Base-by-base conservation (phyloP, 768 basidiomycete genomes). In the Leccinum olivaceopallidum region DNA sequence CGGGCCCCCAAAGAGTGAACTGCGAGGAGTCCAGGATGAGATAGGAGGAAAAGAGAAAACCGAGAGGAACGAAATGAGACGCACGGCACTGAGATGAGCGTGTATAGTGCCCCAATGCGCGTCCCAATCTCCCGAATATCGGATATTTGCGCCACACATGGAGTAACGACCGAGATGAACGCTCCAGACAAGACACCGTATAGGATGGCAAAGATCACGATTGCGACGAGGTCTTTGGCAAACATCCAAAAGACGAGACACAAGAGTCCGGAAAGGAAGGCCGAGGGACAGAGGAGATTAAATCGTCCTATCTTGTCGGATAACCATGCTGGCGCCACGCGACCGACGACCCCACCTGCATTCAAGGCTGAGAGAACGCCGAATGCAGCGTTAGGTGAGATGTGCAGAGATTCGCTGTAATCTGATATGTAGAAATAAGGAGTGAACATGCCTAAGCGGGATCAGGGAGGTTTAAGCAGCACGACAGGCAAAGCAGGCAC, bases 351-450 rank as follows among this genome's bases (percentile, higher is more conserved):
- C 2, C 87, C 82, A 5, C 87, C 88, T 0, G 83, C 87, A 67
- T 90, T 90, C 79, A 91, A 80, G 49, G 85, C 79, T 0, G 88
- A 83, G 20, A 90, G 79, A 6, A 87, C 79, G 64, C 80, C 81
- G 73, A 86, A 84, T 0, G 82, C 77, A 28, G 73, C 74, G 48
- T 73, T 57, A 7, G 78, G 56, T 3, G 79, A 61, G 42, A 83
- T 72, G 52, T 67, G 53, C 68, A 72, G 59, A 48, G 78, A 79
- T 57, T 77, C 75, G 20, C 86, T 76, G 70, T 85, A 89, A 54
- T 82, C 80, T 22, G 83, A 81, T 56, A 91, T 83, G 75, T 85
- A 91, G 69, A 89, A 87, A 70, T 83, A 86, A 7, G 89, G 89
- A 24, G 84, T 85, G 73, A 88, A 90, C 5, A 89, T 74, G 28